phyloP scores from a whole-genome alignment of 2,329 filamentous ascomycete species.

The Blastomyces gilchristii region DNA sequence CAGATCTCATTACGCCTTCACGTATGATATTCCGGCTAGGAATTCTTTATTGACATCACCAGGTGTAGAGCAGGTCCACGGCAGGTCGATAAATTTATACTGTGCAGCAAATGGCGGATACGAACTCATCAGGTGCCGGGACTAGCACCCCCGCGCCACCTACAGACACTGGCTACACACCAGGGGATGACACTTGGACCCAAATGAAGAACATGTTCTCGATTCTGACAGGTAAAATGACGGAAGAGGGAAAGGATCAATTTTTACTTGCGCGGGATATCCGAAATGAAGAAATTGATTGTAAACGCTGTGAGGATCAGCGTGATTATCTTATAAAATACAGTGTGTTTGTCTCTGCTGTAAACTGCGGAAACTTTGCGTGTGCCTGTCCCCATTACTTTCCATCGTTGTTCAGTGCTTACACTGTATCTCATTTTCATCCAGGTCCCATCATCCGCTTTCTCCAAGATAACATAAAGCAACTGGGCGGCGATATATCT shows the following conservation, averaged over 20 bases:
- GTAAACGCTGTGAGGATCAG: slow-evolving; percentile 67
- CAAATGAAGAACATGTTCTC: slow-evolving; percentile 79
- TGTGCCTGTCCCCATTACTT: neutral
- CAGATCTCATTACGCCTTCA: neutral
- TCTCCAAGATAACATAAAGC: slow-evolving; percentile 67
- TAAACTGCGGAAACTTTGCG: neutral
- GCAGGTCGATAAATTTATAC: neutral
- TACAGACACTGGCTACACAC: slow-evolving; percentile 28
- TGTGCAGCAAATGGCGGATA: slow-evolving; percentile 23
- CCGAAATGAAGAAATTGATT: slow-evolving; percentile 66
- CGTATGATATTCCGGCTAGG: neutral
- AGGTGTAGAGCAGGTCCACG: neutral
- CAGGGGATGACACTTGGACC: slow-evolving; percentile 35
- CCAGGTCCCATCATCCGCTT: slow-evolving; percentile 69
- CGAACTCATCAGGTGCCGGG: slow-evolving; percentile 8
- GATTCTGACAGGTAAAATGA: slow-evolving; percentile 65
- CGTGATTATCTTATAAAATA: slow-evolving; percentile 76
- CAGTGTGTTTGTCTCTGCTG: slow-evolving; percentile 34
- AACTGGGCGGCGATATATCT: slow-evolving; percentile 68
- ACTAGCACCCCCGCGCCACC: slow-evolving; percentile 18
- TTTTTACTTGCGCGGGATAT: slow-evolving; percentile 70
- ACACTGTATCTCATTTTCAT: slow-evolving; percentile 16
- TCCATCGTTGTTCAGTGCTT: neutral
- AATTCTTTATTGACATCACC: neutral
- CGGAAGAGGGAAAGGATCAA: slow-evolving; percentile 56